phyloP scores from a whole-genome alignment of 352 stramenopile genomes.

The Globisporangium radiosum region DNA sequence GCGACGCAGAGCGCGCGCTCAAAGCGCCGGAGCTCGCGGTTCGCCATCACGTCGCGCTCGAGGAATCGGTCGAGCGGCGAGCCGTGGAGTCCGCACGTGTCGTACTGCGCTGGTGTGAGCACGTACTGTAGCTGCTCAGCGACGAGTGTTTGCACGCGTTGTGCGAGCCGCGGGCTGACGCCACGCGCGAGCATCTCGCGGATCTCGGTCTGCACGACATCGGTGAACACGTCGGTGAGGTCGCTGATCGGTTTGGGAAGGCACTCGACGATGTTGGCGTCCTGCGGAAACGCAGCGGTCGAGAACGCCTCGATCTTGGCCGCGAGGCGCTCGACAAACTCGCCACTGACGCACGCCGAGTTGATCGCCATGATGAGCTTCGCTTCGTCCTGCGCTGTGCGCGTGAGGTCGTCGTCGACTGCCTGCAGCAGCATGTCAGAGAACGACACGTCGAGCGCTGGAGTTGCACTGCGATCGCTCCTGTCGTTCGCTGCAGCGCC shows the following conservation, averaged over 20 bases:
- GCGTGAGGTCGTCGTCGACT: conserved; percentile 71
- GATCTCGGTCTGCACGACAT: conserved; percentile 69
- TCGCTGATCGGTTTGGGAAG: conserved; percentile 66
- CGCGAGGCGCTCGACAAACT: conserved; percentile 60
- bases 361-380: conserved; percentile 87
- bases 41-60: conserved; percentile 63
- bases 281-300: conserved; percentile 30
- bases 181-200: conserved; percentile 46
- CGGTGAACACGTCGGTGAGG: conserved; percentile 60
- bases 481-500: conserved; percentile 4
- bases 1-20: conserved; percentile 39
- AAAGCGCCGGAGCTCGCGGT: conserved; percentile 58
- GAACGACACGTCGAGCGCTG: conserved; percentile 45
- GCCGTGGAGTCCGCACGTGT: conserved; percentile 45
- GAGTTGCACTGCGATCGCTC: background rate
- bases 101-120: conserved; percentile 57
- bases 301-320: conserved; percentile 57
- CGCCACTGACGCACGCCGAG: conserved; percentile 70
- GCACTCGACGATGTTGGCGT: conserved; percentile 60
- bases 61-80: conserved; percentile 63
- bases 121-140: conserved; percentile 56
- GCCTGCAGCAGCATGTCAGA: conserved; percentile 73
- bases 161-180: conserved; percentile 35
- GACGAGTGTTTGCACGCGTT: conserved; percentile 39
- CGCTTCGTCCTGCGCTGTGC: conserved; percentile 53